Conservation (phyloP, 192 early-diverging fungal species). For the Coemansia sp. region DNA sequence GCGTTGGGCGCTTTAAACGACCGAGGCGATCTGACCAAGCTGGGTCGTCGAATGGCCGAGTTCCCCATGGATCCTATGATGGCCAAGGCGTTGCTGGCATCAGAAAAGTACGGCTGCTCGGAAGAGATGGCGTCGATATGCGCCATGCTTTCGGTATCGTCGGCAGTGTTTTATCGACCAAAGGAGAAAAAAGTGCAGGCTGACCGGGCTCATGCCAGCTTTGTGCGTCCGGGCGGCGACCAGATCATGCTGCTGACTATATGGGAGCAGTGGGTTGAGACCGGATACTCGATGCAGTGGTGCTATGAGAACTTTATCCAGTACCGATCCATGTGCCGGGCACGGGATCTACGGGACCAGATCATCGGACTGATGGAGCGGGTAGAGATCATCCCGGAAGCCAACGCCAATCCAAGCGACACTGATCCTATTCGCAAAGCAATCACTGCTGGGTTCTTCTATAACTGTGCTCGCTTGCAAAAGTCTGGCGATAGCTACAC, state of each 20-base stretch:
- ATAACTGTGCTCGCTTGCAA: slow-evolving; percentile 82
- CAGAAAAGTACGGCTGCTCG: slow-evolving; percentile 89
- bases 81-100: slow-evolving; percentile 85
- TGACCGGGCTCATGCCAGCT: slow-evolving; percentile 87
- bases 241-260: slow-evolving; percentile 88
- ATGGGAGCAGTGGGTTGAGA: slow-evolving; percentile 89
- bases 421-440: slow-evolving; percentile 89
- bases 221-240: slow-evolving; percentile 91
- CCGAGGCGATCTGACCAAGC: slow-evolving; percentile 88
- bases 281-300: slow-evolving; percentile 91
- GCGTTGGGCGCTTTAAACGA: slow-evolving; percentile 91
- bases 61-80: slow-evolving; percentile 96
- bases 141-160: slow-evolving; percentile 87
- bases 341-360: slow-evolving; percentile 92
- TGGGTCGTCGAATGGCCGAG: slow-evolving; percentile 97
- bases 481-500: slow-evolving; percentile 88
- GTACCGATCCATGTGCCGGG: slow-evolving; percentile 83
- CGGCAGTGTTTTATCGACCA: slow-evolving; percentile 75
- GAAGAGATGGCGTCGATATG: slow-evolving; percentile 92
- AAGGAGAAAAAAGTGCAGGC: slow-evolving; percentile 93
- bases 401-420: slow-evolving; percentile 82
- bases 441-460: slow-evolving; percentile 93
- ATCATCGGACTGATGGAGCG: slow-evolving; percentile 89
- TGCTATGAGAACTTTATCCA: slow-evolving; percentile 98
- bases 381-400: slow-evolving; percentile 77